phyloP scores from a whole-genome alignment of 495 filamentous ascomycete species.

The Parmelia sp. region DNA sequence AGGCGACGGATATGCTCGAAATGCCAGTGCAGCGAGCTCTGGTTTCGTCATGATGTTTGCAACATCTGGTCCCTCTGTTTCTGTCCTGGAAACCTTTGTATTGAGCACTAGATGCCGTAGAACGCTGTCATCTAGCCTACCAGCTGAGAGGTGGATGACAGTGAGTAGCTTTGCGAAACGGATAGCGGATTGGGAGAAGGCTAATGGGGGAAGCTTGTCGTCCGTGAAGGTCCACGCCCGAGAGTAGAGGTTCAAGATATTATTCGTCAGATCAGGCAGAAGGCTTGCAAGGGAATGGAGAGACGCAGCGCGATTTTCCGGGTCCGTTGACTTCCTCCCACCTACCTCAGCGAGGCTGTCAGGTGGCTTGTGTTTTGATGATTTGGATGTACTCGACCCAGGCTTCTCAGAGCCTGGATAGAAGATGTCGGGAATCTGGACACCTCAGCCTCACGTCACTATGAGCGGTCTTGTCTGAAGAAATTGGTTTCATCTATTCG shows the following conservation, averaged over 20 bases:
- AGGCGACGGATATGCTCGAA: conserved; percentile 62
- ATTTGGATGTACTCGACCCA: conserved; percentile 34
- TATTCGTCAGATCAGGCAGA: conserved; percentile 70
- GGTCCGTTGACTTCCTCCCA: conserved; percentile 31
- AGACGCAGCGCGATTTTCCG: conserved; percentile 49
- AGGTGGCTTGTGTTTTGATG: conserved; percentile 30
- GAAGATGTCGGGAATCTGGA: conserved; percentile 56
- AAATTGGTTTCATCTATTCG: conserved; percentile 14
- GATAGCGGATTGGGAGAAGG: conserved; percentile 76
- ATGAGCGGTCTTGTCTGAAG: not conserved
- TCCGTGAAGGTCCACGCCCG: conserved; percentile 67
- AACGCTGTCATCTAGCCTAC: conserved; percentile 59
- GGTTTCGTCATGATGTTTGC: conserved; percentile 44
- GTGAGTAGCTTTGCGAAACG: conserved; percentile 69
- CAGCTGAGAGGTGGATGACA: conserved; percentile 60
- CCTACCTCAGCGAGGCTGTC: conserved; percentile 42
- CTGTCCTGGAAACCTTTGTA: conserved; percentile 33
- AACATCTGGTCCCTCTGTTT: conserved; percentile 39
- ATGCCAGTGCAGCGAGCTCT: conserved; percentile 63
- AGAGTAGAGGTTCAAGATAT: conserved; percentile 75
- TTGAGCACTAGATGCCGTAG: conserved; percentile 62
- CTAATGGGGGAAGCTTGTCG: conserved; percentile 72
- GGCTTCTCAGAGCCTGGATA: conserved; percentile 53
- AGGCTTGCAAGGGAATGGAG: conserved; percentile 57
- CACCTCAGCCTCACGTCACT: conserved; percentile 17